phyloP scores from a whole-genome alignment of 2,329 filamentous ascomycete species.

The Penicillium sp. region DNA sequence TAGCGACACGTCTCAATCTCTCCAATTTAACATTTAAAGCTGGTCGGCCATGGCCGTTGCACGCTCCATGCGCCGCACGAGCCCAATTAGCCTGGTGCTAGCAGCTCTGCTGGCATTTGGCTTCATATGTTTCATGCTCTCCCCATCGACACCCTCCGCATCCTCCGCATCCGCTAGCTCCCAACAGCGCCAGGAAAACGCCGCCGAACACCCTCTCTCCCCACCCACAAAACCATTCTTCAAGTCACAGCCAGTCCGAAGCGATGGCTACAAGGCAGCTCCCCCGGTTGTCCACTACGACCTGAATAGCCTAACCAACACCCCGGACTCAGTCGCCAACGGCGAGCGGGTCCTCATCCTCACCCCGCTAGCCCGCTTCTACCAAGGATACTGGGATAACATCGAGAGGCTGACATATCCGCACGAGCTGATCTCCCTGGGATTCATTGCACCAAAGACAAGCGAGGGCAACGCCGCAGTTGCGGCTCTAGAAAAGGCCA shows the following conservation, averaged over 20 bases:
- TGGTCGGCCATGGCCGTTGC: conserved; percentile 44
- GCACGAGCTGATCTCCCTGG: conserved; percentile 86
- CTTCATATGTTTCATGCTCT: conserved; percentile 49
- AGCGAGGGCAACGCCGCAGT: conserved; percentile 85
- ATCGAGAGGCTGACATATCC: conserved; percentile 75
- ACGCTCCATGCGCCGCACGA: conserved; percentile 68
- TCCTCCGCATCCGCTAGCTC: conserved; percentile 41
- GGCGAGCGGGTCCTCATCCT: conserved; percentile 81
- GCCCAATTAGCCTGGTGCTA: conserved; percentile 64
- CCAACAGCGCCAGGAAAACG: conserved; percentile 46
- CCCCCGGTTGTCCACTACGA: conserved; percentile 88
- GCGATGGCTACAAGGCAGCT: conserved; percentile 49
- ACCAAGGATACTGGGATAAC: conserved; percentile 92
- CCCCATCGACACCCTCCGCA: conserved; percentile 42
- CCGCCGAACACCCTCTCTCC: conserved; percentile 62
- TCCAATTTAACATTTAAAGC: conserved; percentile 6
- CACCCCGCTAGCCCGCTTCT: conserved; percentile 87
- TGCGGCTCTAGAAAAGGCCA: conserved; percentile 69
- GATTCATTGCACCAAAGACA: conserved; percentile 91
- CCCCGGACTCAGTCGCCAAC: conserved; percentile 64
- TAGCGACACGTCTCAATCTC: conserved; percentile 11
- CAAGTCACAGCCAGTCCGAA: conserved; percentile 49
- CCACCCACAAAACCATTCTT: conserved; percentile 66
- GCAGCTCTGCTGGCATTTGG: conserved; percentile 64
- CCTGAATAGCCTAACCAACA: conserved; percentile 87